Evolutionary conservation across 495 filamentous ascomycete species (phyloP).

Genomic region (Hypoxylon rickii): DNA sequence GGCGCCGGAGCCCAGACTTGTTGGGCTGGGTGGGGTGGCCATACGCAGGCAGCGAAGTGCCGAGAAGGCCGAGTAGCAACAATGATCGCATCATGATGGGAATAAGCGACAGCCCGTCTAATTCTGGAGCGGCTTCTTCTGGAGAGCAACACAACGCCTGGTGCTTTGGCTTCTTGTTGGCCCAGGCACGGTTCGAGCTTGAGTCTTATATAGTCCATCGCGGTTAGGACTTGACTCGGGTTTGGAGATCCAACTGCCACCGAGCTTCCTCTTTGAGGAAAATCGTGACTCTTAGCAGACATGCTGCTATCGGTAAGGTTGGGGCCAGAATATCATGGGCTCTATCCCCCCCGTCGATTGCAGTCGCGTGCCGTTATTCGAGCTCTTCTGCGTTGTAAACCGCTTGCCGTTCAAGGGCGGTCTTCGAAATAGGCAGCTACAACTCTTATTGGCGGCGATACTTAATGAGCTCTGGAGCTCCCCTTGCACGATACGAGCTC

Average conservation of each 20-base stretch:
- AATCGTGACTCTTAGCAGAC: constrained; percentile 19
- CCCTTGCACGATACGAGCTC: constrained; percentile 32
- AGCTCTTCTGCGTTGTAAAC: constrained; percentile 2
- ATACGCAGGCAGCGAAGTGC: constrained; percentile 35
- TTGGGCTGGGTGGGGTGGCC: constrained; percentile 28
- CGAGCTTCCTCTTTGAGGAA: constrained; percentile 40
- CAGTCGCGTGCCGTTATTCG: constrained; percentile 29
- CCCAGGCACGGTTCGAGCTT: constrained; percentile 4
- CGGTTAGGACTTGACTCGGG: not conserved
- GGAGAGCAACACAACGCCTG: constrained; percentile 1
- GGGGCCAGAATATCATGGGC: constrained; percentile 9
- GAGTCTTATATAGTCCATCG: constrained; percentile 32
- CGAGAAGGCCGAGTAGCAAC: constrained; percentile 42
- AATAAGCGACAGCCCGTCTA: constrained; percentile 10
- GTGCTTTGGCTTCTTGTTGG: constrained; percentile 9
- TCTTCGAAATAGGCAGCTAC: constrained; percentile 4
- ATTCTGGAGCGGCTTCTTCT: not conserved
- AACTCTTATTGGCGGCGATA: constrained; percentile 18
- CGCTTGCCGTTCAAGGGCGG: constrained; percentile 8
- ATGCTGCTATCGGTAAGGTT: constrained; percentile 17
- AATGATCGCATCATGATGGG: constrained; percentile 38
- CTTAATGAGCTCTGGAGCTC: constrained; percentile 24
- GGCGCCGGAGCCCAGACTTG: constrained; percentile 35
- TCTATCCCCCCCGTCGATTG: constrained; percentile 22
- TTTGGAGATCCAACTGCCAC: not conserved